Evolutionary conservation across 2,329 filamentous ascomycete genomes (phyloP).

Genomic region (Eutypella sp.): DNA sequence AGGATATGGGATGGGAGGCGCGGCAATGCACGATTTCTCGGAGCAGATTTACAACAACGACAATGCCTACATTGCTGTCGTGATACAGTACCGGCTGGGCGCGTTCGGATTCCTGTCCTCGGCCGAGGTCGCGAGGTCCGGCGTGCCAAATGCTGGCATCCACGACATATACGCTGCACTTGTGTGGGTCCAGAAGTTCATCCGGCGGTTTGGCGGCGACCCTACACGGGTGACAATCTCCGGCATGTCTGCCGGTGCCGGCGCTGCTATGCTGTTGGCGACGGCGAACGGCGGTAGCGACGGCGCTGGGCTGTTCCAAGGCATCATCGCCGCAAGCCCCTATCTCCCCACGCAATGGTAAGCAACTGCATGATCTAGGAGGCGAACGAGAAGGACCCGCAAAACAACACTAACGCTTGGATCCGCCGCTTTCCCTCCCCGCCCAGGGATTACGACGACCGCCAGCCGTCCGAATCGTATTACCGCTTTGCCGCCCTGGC

Average conservation of each 20-base stretch:
- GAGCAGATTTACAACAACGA: slow-evolving; percentile 33
- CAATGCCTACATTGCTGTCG: slow-evolving; percentile 35
- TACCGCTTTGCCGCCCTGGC: slow-evolving; percentile 37
- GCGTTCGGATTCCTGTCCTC: slow-evolving; percentile 4
- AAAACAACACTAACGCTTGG: no score
- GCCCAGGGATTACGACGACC: slow-evolving; percentile 35
- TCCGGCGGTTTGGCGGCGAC: slow-evolving; percentile 50
- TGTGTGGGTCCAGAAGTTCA: slow-evolving; percentile 49
- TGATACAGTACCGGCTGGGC: slow-evolving; percentile 36
- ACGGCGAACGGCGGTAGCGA: slow-evolving; percentile 39
- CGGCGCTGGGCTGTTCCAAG: slow-evolving; percentile 39
- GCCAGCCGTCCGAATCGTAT: slow-evolving; percentile 39
- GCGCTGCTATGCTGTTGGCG: slow-evolving; percentile 39
- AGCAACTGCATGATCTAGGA: slow-evolving; percentile 15
- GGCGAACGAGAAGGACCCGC: no score
- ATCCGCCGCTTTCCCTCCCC: no score
- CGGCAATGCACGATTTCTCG: slow-evolving; percentile 12
- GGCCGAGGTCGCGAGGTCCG: neutral
- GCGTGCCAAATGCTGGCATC: slow-evolving; percentile 2
- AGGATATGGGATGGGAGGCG: slow-evolving; percentile 32
- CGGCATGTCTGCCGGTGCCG: slow-evolving; percentile 52
- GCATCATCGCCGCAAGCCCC: slow-evolving; percentile 26
- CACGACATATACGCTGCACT: slow-evolving; percentile 21
- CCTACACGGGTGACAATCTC: slow-evolving; percentile 46
- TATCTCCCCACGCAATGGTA: slow-evolving; percentile 45